Base-by-base conservation (phyloP, 257 asterid genomes). In the Scutellaria galericulata region DNA sequence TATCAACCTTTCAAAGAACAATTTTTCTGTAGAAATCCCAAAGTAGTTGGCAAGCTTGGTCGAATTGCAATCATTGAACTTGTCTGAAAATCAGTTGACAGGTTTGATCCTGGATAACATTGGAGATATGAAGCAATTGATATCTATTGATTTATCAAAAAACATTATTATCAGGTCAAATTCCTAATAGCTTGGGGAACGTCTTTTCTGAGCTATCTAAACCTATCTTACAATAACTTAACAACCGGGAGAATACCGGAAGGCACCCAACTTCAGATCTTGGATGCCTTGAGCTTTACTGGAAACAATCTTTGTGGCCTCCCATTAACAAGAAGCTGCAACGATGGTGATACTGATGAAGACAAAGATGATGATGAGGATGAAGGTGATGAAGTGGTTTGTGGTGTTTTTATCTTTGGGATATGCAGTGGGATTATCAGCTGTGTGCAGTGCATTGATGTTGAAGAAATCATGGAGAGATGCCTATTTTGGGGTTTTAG, bases 161-260 rank as follows among this genome's bases (percentile, higher is more conserved):
- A 22, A 22, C 27, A n/a, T 22, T 22, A 1, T 22, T 22, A 22
- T 22, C 27, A 2, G 27, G 27, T 22, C 27, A 22, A 22, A 22
- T 22, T 22, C 27, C 83, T n/a, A 45, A 7, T 41, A 40, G 75
- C 53, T 5, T 67, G 1, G 2, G 4, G 2, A 1, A 22, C 1
- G 37, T 18, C 55, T 14, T 22, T 14, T 14, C 31, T 78, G 64
- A 37, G 1, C n/a, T 22, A 50, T 66, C 11, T 78, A 9, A 60
- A 78, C 54, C 11, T 72, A 18, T 66, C 78, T 14, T 50, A 45
- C 53, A 78, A 78, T 37, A 22, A 66, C 35, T 45, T 72, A n/a
- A n/a, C n/a, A 8, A 37, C 39, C 0, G 80, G 80, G 24, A 62
- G 55, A 11, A 70, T 77, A 8, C 81, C 77, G 0, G 2, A 65